These are phyloP conservation scores for Phytophthora meadii DNA, from an alignment of 352 stramenopile species.

Conservation along the genomic window DNA sequence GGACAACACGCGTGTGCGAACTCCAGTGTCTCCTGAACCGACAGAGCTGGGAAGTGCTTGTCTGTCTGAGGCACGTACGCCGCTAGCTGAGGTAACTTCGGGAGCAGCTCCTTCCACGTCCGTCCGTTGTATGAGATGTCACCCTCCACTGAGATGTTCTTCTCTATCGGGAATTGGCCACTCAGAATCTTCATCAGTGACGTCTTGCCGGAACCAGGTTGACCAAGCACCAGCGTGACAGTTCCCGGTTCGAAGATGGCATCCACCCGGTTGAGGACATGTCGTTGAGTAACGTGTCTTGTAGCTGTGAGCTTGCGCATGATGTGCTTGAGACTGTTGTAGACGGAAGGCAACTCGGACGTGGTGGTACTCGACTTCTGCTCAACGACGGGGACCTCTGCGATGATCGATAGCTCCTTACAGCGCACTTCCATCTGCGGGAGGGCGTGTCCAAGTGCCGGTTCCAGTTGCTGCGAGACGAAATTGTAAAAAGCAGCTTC, in stretches of 20 bases:
- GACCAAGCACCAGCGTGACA: constrained; percentile 45
- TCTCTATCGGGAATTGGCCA: constrained; percentile 38
- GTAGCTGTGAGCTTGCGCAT: constrained; percentile 20
- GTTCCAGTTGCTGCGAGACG: constrained; percentile 31
- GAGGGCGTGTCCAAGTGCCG: constrained; percentile 28
- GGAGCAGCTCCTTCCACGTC: constrained; percentile 12
- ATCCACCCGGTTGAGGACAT: constrained; percentile 41
- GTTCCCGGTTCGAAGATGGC: constrained; percentile 48
- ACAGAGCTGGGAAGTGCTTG: constrained; percentile 32
- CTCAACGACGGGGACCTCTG: constrained; percentile 30
- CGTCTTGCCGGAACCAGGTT: constrained; percentile 50
- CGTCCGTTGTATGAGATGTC: constrained; percentile 44
- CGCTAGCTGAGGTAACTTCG: constrained; percentile 27
- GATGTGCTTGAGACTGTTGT: constrained; percentile 33
- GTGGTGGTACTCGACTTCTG: constrained; percentile 1
- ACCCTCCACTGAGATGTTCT: constrained; percentile 32
- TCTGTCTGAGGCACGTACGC: constrained; percentile 38
- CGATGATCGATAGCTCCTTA: constrained; percentile 41
- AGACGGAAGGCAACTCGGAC: constrained; percentile 39
- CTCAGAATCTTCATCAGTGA: constrained; percentile 47
- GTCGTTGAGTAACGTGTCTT: constrained; percentile 8
- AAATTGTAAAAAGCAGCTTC: constrained; percentile 37
- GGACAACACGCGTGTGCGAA: constrained; percentile 34
- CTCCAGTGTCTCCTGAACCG: constrained; percentile 42
- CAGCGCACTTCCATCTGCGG: constrained; percentile 49